Percentiles rank a stretch among this genome's conserved stretches.
Conservation (phyloP, 352 stramenopile species). For the Globisporangium mamillatum region DNA sequence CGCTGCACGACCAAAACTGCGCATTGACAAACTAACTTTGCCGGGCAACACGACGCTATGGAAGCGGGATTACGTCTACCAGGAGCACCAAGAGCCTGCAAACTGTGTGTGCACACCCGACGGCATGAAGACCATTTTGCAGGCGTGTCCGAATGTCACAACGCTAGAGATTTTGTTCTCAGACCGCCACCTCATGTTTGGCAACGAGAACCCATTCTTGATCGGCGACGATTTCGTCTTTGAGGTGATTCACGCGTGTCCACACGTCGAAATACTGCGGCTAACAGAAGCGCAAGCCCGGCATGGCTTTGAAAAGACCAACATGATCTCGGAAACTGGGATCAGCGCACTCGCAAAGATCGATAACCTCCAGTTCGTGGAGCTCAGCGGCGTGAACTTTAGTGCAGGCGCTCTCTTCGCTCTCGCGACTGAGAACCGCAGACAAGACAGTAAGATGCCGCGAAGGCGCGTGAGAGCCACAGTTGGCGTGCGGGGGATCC, state of each 20-base stretch:
- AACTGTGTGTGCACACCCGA: slow-evolving; percentile 20
- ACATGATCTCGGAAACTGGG: slow-evolving; percentile 21
- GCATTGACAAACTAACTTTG: slow-evolving; percentile 20
- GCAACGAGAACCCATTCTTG: slow-evolving; percentile 15
- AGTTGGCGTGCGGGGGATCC: slow-evolving; percentile 19
- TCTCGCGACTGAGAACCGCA: slow-evolving; percentile 7
- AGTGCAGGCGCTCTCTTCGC: slow-evolving; percentile 18
- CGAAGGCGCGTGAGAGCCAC: slow-evolving; percentile 21
- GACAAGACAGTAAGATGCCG: not conserved
- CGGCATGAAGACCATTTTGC: slow-evolving; percentile 21
- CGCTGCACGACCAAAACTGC: slow-evolving; percentile 20
- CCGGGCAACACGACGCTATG: slow-evolving; percentile 32
- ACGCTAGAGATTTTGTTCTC: slow-evolving; percentile 25
- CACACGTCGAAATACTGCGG: slow-evolving; percentile 17
- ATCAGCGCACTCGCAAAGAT: slow-evolving; percentile 17
- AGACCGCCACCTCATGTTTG: slow-evolving; percentile 26
- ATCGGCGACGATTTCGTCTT: slow-evolving; percentile 28
- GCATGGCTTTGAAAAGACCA: slow-evolving; percentile 30
- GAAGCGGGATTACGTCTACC: slow-evolving; percentile 30
- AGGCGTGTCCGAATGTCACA: slow-evolving; percentile 23
- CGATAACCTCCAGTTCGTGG: slow-evolving; percentile 15
- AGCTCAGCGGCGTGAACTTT: slow-evolving; percentile 23
- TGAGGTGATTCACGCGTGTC: slow-evolving; percentile 17
- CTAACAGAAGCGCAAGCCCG: slow-evolving; percentile 21
- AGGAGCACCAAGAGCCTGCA: slow-evolving; percentile 23